Evolutionary conservation across 345 rosid species (phyloP).

Genomic region (Aethionema arabicum): DNA sequence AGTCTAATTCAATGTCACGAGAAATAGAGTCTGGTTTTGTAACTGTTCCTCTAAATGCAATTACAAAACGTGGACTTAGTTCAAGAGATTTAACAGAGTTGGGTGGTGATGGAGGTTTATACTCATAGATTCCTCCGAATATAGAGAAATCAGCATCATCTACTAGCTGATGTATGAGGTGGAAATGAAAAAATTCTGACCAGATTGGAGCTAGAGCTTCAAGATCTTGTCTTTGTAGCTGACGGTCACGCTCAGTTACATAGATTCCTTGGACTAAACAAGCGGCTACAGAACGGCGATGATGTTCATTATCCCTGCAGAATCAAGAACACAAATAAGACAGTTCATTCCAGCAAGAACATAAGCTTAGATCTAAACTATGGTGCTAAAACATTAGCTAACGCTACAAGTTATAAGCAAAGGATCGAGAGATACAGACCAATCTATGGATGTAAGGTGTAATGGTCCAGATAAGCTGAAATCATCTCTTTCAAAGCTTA

Average conservation of each 20-base stretch:
- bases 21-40: slow-evolving; percentile 64
- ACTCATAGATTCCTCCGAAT: slow-evolving; percentile 82
- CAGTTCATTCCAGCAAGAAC: neutral
- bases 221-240: slow-evolving; percentile 58
- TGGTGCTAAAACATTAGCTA: neutral
- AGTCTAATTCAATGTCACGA: slow-evolving; percentile 64
- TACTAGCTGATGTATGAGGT: slow-evolving; percentile 52
- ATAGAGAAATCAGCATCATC: slow-evolving; percentile 73
- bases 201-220: slow-evolving; percentile 71
- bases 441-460: slow-evolving; percentile 61
- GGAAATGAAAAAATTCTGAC: slow-evolving; percentile 83
- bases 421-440: slow-evolving; percentile 40
- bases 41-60: slow-evolving; percentile 82
- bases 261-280: slow-evolving; percentile 82
- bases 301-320: slow-evolving; percentile 66
- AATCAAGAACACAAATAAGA: neutral
- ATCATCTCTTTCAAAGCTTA: slow-evolving; percentile 67
- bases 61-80: slow-evolving; percentile 55
- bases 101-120: slow-evolving; percentile 44
- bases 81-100: slow-evolving; percentile 27
- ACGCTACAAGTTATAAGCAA: neutral
- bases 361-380: slow-evolving; percentile 1
- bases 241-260: slow-evolving; percentile 82
- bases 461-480: slow-evolving; percentile 70
- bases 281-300: slow-evolving; percentile 71